Conservation (phyloP, 2,329 filamentous ascomycete genomes). For the Ramularia endophylla region DNA sequence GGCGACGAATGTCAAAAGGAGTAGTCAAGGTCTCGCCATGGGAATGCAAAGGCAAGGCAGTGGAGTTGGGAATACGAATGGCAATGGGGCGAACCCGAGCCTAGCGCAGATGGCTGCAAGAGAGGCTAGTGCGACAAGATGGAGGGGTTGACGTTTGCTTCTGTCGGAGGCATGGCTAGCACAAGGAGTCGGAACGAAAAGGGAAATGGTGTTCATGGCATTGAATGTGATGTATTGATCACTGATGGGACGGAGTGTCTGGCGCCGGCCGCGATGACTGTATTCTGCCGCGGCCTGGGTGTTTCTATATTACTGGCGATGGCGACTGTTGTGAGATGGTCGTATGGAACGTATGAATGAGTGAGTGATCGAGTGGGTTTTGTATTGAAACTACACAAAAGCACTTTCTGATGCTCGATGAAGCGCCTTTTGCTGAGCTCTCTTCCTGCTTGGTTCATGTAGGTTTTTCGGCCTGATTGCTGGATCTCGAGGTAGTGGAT, state of each 20-base stretch:
- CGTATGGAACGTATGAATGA: no score
- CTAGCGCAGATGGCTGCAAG: constrained; percentile 18
- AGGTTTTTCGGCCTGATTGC: no score
- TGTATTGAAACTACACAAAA: no score
- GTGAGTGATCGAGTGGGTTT: no score
- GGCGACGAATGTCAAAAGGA: constrained; percentile 20
- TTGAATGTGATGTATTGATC: constrained; percentile 1
- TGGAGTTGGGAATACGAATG: background rate
- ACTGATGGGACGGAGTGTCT: constrained; percentile 1
- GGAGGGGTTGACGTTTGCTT: constrained; percentile 11
- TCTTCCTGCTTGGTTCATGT: no score
- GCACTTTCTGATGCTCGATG: no score
- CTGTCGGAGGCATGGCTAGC: background rate
- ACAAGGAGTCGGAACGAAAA: constrained; percentile 1
- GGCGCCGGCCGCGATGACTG: background rate
- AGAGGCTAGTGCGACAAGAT: constrained; percentile 17
- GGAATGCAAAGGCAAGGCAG: constrained; percentile 1
- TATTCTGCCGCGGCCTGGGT: no score
- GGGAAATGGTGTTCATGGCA: no score
- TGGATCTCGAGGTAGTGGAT: no score
- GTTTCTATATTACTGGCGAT: no score
- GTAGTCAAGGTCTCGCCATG: constrained; percentile 13
- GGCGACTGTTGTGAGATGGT: no score
- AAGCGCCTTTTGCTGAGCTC: no score
- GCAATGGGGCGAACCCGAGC: constrained; percentile 5